These are phyloP conservation scores for Acanthamoeba culbertsoni DNA, from an alignment of 208 protist genomes.

Conservation along the genomic window DNA sequence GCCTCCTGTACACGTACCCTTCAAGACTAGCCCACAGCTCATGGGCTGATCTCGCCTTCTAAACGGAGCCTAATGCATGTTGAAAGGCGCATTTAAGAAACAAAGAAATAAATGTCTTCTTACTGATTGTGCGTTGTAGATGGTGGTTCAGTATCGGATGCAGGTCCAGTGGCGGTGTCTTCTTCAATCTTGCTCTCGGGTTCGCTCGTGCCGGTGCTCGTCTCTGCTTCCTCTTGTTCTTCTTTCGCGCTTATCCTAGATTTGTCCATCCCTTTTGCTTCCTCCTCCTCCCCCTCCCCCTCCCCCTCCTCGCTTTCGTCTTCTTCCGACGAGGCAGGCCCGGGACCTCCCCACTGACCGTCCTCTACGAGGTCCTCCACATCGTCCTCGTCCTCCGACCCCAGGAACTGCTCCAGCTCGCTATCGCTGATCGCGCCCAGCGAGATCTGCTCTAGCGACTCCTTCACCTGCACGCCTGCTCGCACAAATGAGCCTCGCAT, in stretches of 20 bases:
- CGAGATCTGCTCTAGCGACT: conserved; percentile 4
- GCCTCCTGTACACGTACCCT: neutral
- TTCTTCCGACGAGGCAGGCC: neutral
- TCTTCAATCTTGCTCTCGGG: no score
- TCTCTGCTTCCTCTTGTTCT: neutral
- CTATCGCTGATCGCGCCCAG: neutral
- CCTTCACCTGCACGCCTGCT: neutral
- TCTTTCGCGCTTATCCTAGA: neutral
- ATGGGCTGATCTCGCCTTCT: neutral
- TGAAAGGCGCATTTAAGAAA: neutral
- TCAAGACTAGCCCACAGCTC: neutral
- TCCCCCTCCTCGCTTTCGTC: neutral
- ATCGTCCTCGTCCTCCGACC: conserved; percentile 18
- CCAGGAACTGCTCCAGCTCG: conserved; percentile 35
- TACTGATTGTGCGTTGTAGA: no score
- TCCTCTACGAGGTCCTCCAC: neutral
- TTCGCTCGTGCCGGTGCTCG: neutral
- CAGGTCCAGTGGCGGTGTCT: no score
- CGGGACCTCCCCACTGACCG: neutral
- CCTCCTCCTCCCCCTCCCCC: neutral
- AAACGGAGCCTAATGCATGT: no score
- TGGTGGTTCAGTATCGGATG: no score
- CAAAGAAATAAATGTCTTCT: no score
- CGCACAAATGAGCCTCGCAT: neutral
- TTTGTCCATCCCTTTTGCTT: neutral